A percentile compares a stretch with the other conserved stretches of the same genome.
These are phyloP conservation scores for Colletotrichum sp. DNA, from an alignment of 2,329 filamentous ascomycete genomes.

Conservation along the genomic window DNA sequence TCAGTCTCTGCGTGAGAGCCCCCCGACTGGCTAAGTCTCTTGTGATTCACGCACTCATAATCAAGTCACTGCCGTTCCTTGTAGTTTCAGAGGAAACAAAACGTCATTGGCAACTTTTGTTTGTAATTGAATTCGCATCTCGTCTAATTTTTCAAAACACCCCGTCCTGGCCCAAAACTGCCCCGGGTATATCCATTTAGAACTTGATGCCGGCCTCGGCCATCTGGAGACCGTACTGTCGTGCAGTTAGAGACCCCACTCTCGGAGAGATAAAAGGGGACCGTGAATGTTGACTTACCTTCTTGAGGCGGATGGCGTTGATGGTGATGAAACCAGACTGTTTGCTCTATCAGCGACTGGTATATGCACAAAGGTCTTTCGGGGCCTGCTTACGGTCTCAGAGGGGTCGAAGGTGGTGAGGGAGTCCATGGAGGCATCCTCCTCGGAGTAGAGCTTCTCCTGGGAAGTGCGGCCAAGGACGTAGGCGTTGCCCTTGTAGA, in stretches of 20 bases:
- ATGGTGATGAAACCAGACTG: constrained; percentile 65
- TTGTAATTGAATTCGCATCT: background rate
- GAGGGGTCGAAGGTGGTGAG: constrained; percentile 46
- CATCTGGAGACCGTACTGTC: constrained; percentile 47
- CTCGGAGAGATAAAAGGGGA: background rate
- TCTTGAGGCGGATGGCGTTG: constrained; percentile 69
- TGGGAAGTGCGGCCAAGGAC: constrained; percentile 49
- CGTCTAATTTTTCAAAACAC: background rate
- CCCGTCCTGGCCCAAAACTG: background rate
- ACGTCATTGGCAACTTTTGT: background rate
- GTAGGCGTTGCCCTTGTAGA: constrained; percentile 47
- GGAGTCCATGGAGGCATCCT: constrained; percentile 55
- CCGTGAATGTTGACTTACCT: constrained; percentile 18
- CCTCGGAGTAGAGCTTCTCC: constrained; percentile 55
- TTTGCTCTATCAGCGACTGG: background rate
- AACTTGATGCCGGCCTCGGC: constrained; percentile 34
- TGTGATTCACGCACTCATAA: background rate
- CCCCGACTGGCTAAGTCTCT: background rate
- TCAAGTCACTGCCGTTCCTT: background rate
- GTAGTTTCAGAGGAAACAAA: background rate
- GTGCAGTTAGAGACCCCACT: background rate
- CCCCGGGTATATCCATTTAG: background rate
- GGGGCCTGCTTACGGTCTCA: constrained; percentile 34
- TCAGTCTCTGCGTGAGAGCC: background rate
- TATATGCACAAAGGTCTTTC: background rate